Base-by-base conservation (phyloP, 129 eudicot genomes). In the Oenanthe sinensis region DNA sequence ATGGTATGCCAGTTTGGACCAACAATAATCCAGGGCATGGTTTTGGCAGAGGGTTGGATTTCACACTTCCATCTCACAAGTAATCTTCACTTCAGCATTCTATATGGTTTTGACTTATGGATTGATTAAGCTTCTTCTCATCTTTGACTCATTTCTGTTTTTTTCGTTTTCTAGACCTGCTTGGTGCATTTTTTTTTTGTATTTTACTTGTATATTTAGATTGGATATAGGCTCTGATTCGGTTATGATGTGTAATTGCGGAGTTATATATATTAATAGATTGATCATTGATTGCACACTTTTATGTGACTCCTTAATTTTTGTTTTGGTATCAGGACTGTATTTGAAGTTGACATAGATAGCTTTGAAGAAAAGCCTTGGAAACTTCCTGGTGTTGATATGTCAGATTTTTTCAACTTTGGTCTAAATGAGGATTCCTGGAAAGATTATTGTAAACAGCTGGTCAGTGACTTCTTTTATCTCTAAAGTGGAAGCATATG, bases 51-150 rank as follows among this genome's bases (percentile, higher is more conserved):
- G 97, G 97, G 54, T 82, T 89, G 75, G 97, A 94, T 49, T 94
- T 94, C 87, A 94, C 97, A 71, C 98, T 94, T 79, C 98, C 98
- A 76, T 94, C 98, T 39, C 98, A 94, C 87, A 94, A 94, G 98
- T 94, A 87, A 81, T 80, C 49, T 78, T 74, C 71, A 74, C 43
- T 16, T 19, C 6, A 22, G 44, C 19, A 36, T 68, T 19, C 20
- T 74, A 54, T 54, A 28, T 58, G 13, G 47, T 54, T 54, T 24
- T 70, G 55, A 14, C 16, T 45, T 47, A 11, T 46, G 62, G 22
- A 36, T 8, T 60, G 33, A 30, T 39, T 62, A 36, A 2, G 7
- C 11, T 5, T 68, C 37, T 68, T 68, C 37, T 68, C 12, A 8
- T 46, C 54, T 13, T 14, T 69, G 10, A 62, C 2, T 69, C 11